Base-by-base conservation (phyloP, 768 basidiomycete species). In the Scleroderma citrinum region DNA sequence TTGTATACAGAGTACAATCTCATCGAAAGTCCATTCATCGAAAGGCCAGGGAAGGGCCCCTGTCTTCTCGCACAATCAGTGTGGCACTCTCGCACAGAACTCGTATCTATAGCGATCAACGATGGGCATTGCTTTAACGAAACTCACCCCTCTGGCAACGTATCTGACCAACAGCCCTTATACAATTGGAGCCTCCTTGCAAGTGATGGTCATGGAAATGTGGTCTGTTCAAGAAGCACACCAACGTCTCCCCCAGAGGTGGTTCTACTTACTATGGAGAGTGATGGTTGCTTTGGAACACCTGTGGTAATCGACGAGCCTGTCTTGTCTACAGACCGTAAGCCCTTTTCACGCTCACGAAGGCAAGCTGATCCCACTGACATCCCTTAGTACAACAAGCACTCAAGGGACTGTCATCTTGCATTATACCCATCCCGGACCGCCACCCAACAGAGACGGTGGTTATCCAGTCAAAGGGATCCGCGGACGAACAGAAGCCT, bases 161-260 rank as follows among this genome's bases (percentile, higher is more conserved):
- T n/a, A n/a, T n/a, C 13, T 45, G 47, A 3, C 47, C 45, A 10
- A 46, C 38, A 55, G 14, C 56, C 57, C 0, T 53, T 73, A n/a
- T 71, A 67, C 49, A 81, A 76, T 47, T 84, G 81, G 80, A 69
- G 58, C n/a, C 59, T 85, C 1, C 67, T 81, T 34, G 69, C 71
- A 11, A 77, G 77, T 0, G 75, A 83, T 46, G 71, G 73, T 2
- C 52, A 51, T 1, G 59, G 54, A 5, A 69, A 67, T 11, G 56
- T 81, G 14, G 53, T 84, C 16, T 82, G 75, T 46, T 62, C 67
- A 19, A 71, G 77, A 39, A 83, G 81, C 56, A 73, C 73, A 10
- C 72, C 73, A 0, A 66, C 61, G 1, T 64, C 67, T 0, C 77
- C 79, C 2, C 69, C 72, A 19, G 73, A 82, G 59, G 56, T 83